These are phyloP conservation scores for Lindgomyces ingoldianus DNA, from an alignment of 495 filamentous ascomycete species.

Conservation along the genomic window DNA sequence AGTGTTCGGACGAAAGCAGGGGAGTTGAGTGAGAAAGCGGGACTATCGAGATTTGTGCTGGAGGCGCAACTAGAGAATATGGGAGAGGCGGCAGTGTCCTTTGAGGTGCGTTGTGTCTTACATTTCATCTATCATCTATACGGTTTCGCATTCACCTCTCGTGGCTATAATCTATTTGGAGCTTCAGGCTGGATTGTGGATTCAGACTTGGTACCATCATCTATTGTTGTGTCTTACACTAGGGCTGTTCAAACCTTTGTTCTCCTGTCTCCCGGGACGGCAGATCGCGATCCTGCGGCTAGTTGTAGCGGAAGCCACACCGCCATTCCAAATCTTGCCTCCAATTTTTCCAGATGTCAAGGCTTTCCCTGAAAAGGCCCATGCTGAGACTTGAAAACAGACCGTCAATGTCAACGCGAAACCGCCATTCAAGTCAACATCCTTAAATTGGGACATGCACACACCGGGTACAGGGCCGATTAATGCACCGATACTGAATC, in stretches of 20 bases:
- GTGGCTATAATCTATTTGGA: conserved; percentile 8
- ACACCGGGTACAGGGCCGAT: conserved; percentile 37
- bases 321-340: conserved; percentile 6
- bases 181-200: conserved; percentile 31
- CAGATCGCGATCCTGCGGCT: conserved; percentile 44
- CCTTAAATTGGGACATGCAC: conserved; percentile 60
- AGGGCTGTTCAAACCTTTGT: neutral
- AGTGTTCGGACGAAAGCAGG: conserved; percentile 88
- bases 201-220: neutral
- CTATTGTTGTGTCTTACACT: neutral
- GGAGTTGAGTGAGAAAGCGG: conserved; percentile 49
- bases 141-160: neutral
- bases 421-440: conserved; percentile 57
- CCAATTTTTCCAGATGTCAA: neutral
- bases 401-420: conserved; percentile 56
- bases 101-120: conserved; percentile 55
- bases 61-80: conserved; percentile 96
- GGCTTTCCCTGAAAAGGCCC: neutral
- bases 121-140: neutral
- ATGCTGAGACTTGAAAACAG: conserved; percentile 41
- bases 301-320: conserved; percentile 5
- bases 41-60: conserved; percentile 54
- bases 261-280: neutral
- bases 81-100: conserved; percentile 64
- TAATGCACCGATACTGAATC: conserved; percentile 67